A percentile compares a stretch with the other conserved stretches of the same genome.
Conservation (phyloP, 176 grass and related monocot genomes). For the Triticum monococcum region DNA sequence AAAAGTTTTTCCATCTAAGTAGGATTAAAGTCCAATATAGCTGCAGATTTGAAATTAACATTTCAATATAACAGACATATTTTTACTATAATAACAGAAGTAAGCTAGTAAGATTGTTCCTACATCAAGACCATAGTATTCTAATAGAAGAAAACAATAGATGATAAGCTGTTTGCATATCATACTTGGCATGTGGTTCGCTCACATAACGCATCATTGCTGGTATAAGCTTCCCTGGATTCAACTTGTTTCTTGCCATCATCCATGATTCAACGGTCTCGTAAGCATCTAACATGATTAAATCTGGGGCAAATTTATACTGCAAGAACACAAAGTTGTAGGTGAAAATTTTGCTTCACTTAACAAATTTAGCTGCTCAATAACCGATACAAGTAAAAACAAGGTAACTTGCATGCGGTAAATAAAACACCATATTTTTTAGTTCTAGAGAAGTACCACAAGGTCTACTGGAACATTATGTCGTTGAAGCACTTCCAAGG, state of each 20-base stretch:
- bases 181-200: constrained; percentile 98
- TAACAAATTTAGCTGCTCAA: constrained; percentile 10
- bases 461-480: constrained; percentile 81
- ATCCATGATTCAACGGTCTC: constrained; percentile 99
- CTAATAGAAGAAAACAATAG: constrained; percentile 5
- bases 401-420: neutral
- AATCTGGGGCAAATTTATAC: constrained; percentile 99
- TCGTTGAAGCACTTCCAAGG: constrained; percentile 85
- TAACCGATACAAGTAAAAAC: neutral
- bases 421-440: neutral
- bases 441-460: constrained; percentile 62
- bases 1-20: neutral
- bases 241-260: constrained; percentile 85
- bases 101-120: neutral
- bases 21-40: neutral
- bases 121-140: constrained; percentile 16
- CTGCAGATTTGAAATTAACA: neutral
- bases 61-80: neutral
- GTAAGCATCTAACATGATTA: constrained; percentile 94
- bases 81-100: neutral
- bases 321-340: constrained; percentile 48
- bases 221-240: constrained; percentile 96
- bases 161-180: neutral
- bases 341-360: neutral
- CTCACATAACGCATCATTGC: constrained; percentile 99